A percentile compares a stretch with the other conserved stretches of the same genome.
phyloP scores from a whole-genome alignment of 805 yeast species.

The Barnettozyma vustinii region DNA sequence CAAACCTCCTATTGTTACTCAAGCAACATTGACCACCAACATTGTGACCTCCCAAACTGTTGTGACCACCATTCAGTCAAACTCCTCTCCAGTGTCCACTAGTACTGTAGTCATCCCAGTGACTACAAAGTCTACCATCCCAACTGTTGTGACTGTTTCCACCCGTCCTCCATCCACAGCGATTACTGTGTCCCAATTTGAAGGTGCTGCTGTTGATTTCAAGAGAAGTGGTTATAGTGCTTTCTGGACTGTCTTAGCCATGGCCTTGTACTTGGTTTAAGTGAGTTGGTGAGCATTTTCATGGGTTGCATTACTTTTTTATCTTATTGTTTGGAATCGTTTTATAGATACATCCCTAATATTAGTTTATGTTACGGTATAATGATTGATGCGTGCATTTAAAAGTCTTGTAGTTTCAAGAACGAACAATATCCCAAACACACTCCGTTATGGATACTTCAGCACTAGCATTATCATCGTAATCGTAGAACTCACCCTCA shows the following conservation, averaged over 20 bases:
- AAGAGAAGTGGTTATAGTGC: slow-evolving; percentile 1
- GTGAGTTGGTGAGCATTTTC: neutral
- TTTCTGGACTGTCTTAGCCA: neutral
- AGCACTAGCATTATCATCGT: slow-evolving; percentile 74
- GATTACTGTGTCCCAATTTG: slow-evolving; percentile 5
- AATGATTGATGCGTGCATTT: neutral
- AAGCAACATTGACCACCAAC: slow-evolving; percentile 16
- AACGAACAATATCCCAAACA: slow-evolving; percentile 52
- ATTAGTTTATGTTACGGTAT: neutral
- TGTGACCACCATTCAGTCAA: slow-evolving; percentile 11
- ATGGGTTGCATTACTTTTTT: neutral
- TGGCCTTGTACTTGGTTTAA: neutral
- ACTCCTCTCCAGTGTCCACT: slow-evolving; percentile 5
- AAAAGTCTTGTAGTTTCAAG: neutral
- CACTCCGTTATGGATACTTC: slow-evolving; percentile 80
- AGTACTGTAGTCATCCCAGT: neutral
- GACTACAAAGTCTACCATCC: neutral
- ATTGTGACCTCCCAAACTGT: neutral
- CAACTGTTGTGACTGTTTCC: neutral
- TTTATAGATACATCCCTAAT: neutral
- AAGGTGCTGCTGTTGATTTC: slow-evolving; percentile 9
- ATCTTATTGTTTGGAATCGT: neutral
- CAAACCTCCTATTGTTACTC: slow-evolving; percentile 12
- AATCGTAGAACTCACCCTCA: slow-evolving; percentile 92
- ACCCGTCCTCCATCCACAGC: neutral